phyloP scores from a whole-genome alignment of 2,329 filamentous ascomycete species.

The Paraconiothyrium brasiliense region DNA sequence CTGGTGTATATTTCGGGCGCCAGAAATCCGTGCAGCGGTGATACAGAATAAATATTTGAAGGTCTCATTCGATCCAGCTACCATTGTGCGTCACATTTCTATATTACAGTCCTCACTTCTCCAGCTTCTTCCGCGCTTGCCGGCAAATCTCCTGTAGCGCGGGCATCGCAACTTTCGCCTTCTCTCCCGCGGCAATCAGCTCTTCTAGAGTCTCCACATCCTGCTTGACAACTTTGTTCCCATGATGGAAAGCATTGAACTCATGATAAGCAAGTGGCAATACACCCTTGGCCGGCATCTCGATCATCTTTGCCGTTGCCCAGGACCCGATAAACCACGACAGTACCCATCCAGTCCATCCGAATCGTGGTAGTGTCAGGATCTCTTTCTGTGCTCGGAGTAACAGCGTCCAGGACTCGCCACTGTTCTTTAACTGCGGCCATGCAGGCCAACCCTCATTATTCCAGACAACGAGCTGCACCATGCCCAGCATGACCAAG shows the following conservation, averaged over 20 bases:
- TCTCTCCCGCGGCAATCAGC: constrained; percentile 28
- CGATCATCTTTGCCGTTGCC: constrained; percentile 21
- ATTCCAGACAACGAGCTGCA: constrained; percentile 2
- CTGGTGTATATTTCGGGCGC: no score
- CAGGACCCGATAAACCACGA: constrained; percentile 6
- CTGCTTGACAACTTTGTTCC: constrained; percentile 30
- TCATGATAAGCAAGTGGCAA: constrained; percentile 23
- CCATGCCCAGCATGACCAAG: neutral
- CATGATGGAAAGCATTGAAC: constrained; percentile 36
- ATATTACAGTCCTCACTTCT: neutral
- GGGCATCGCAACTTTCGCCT: constrained; percentile 23
- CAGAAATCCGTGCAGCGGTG: no score
- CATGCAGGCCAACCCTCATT: constrained; percentile 2
- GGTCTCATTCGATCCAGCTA: neutral
- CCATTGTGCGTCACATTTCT: neutral
- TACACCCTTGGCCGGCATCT: constrained; percentile 11
- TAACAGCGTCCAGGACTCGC: neutral
- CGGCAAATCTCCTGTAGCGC: constrained; percentile 24
- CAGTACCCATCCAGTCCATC: constrained; percentile 1
- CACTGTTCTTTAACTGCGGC: neutral
- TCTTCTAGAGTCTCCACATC: constrained; percentile 27
- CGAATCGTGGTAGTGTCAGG: constrained; percentile 1
- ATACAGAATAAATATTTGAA: neutral
- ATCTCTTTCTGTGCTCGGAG: constrained; percentile 5
- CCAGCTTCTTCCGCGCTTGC: constrained; percentile 5